These are phyloP conservation scores for Ophiostoma himal-ulmi DNA, from an alignment of 2,329 filamentous ascomycete species.

Conservation along the genomic window DNA sequence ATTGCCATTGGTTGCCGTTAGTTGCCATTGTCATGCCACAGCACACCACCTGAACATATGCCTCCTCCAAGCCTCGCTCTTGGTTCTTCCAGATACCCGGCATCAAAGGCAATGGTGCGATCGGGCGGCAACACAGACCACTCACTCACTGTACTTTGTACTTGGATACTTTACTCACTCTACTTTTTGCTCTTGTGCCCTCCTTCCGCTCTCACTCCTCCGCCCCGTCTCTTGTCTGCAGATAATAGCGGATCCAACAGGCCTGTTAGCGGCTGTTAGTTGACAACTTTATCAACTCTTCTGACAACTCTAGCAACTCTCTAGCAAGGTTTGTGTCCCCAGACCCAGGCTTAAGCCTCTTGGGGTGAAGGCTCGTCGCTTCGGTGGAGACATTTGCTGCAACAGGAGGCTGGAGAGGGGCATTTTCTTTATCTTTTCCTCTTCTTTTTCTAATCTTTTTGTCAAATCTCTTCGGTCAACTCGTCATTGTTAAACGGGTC, in stretches of 20 bases:
- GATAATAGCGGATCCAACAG: background rate
- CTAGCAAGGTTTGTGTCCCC: background rate
- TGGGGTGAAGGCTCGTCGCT: conserved; percentile 10
- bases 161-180: background rate
- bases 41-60: background rate
- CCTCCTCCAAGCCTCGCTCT: background rate
- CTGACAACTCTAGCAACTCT: background rate
- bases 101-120: background rate
- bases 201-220: background rate
- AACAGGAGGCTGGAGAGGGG: conserved; percentile 11
- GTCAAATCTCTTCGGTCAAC: background rate
- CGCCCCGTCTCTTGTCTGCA: conserved; percentile 3
- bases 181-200: background rate
- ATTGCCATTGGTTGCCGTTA: background rate
- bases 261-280: background rate
- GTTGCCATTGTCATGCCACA: conserved; percentile 1
- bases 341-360: conserved; percentile 1
- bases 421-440: background rate
- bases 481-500: background rate
- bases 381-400: background rate
- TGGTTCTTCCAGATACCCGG: background rate
- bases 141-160: background rate
- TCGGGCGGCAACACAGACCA: background rate
- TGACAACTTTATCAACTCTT: background rate
- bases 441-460: background rate